These are phyloP conservation scores for Schrenkiella parvula DNA, from an alignment of 345 rosid genomes.

Conservation along the genomic window DNA sequence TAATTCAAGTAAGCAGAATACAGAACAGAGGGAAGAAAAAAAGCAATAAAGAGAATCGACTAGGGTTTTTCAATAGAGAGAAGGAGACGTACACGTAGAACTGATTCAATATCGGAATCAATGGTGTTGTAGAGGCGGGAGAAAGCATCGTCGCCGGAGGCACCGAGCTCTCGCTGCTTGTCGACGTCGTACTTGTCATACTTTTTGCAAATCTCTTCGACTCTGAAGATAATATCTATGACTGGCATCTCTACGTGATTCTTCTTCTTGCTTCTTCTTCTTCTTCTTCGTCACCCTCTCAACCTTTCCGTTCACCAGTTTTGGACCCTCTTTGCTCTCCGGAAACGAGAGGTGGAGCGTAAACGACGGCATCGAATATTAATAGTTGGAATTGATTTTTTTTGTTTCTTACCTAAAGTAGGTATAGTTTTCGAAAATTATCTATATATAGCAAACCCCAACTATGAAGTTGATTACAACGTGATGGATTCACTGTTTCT, in stretches of 20 bases:
- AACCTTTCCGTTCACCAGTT: conserved; percentile 13
- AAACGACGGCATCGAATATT: conserved; percentile 14
- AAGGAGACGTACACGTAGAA: conserved; percentile 35
- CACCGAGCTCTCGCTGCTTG: conserved; percentile 54
- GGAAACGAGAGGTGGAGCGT: conserved; percentile 32
- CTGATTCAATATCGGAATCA: conserved; percentile 55
- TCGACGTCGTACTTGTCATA: conserved; percentile 73
- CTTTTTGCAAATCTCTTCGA: conserved; percentile 77
- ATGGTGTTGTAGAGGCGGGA: conserved; percentile 48
- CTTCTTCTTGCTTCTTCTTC: not conserved
- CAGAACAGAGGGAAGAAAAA: not conserved
- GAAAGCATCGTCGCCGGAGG: conserved; percentile 70
- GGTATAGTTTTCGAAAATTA: not conserved
- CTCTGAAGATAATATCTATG: conserved; percentile 61
- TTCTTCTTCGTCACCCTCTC: conserved; percentile 9
- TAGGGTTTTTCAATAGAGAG: not conserved
- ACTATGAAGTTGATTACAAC: not conserved
- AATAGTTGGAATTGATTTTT: not conserved
- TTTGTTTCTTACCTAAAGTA: not conserved
- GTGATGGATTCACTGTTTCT: no score
- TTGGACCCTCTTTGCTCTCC: not conserved
- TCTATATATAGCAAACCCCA: not conserved
- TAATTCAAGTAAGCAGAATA: not conserved
- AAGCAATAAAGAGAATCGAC: not conserved
- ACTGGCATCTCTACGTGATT: conserved; percentile 44